phyloP scores from a whole-genome alignment of 2,329 filamentous ascomycete genomes.

The Xylaria multiplex region DNA sequence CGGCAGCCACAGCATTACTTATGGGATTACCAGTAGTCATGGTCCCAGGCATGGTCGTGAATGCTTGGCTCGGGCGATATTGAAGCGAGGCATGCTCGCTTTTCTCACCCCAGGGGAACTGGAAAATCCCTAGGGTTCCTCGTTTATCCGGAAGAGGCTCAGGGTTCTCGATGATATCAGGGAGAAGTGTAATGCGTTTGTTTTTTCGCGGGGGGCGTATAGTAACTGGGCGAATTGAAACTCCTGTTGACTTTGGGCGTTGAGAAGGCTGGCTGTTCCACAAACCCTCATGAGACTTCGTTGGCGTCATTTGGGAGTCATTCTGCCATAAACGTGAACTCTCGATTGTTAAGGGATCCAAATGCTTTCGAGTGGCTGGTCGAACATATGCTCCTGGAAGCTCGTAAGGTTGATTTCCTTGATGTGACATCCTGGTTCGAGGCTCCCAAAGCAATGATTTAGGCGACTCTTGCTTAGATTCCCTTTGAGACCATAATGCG shows the following conservation, averaged over 20 bases:
- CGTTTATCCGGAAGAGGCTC: slow-evolving; percentile 67
- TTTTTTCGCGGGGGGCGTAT: slow-evolving; percentile 65
- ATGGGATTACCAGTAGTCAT: slow-evolving; percentile 56
- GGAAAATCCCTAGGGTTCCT: slow-evolving; percentile 71
- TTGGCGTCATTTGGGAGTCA: slow-evolving; percentile 15
- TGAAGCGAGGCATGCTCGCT: slow-evolving; percentile 65
- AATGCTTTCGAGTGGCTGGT: slow-evolving; percentile 50
- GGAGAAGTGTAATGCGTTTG: slow-evolving; percentile 67
- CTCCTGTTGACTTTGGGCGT: slow-evolving; percentile 27
- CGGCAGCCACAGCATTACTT: slow-evolving; percentile 47
- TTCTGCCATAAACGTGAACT: slow-evolving; percentile 55
- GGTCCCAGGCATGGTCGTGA: slow-evolving; percentile 62
- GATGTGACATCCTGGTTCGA: slow-evolving; percentile 16
- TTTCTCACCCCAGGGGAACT: slow-evolving; percentile 72
- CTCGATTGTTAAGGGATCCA: slow-evolving; percentile 50
- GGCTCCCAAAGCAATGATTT: slow-evolving; percentile 43
- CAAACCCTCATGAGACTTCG: slow-evolving; percentile 32
- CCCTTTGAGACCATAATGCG: slow-evolving; percentile 41
- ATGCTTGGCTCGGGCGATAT: slow-evolving; percentile 50
- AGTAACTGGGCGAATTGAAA: slow-evolving; percentile 57
- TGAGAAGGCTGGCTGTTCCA: slow-evolving; percentile 42
- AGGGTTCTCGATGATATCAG: slow-evolving; percentile 72
- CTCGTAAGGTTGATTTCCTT: slow-evolving; percentile 24
- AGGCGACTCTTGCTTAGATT: slow-evolving; percentile 16
- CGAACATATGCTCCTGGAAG: slow-evolving; percentile 51